These are phyloP conservation scores for Silybum marianum DNA, from an alignment of 129 eudicot genomes.

Conservation along the genomic window DNA sequence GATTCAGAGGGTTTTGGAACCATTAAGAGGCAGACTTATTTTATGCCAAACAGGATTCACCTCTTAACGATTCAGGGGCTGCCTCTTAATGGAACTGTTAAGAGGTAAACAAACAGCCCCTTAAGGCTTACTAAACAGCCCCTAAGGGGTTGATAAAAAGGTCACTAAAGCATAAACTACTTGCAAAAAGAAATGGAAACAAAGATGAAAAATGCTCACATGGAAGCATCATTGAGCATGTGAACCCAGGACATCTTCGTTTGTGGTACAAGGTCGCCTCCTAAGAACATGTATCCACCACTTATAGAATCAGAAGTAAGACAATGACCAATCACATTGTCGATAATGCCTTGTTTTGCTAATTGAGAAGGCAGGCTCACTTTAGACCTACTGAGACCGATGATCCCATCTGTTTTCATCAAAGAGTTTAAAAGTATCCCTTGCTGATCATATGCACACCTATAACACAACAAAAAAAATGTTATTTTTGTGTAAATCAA, in stretches of 20 bases:
- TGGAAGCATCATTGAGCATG: conserved; percentile 63
- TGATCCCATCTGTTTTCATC: conserved; percentile 72
- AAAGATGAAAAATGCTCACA: conserved; percentile 44
- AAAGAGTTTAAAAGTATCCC: conserved; percentile 64
- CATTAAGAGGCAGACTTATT: too few species aligned
- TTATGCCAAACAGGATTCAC: too few species aligned
- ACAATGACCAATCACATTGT: conserved; percentile 78
- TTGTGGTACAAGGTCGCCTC: conserved; percentile 69
- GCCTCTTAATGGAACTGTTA: too few species aligned
- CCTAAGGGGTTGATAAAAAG: not conserved
- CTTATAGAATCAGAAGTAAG: conserved; percentile 46
- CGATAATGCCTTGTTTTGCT: conserved; percentile 56
- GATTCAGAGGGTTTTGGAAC: too few species aligned
- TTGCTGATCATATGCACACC: conserved; percentile 84
- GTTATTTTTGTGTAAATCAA: conserved; percentile 6
- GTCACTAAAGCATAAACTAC: conserved; percentile 4
- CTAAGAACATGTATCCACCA: conserved; percentile 81
- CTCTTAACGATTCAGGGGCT: too few species aligned
- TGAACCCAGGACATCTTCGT: conserved; percentile 68
- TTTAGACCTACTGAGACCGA: conserved; percentile 77
- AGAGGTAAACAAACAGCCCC: too few species aligned
- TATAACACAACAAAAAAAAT: conserved; percentile 24
- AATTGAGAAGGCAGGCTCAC: conserved; percentile 82
- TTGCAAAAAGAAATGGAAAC: not conserved
- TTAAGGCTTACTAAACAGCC: not conserved